These are phyloP conservation scores for Penicillium atrosanguineum DNA, from an alignment of 495 filamentous ascomycete species.

Conservation along the genomic window DNA sequence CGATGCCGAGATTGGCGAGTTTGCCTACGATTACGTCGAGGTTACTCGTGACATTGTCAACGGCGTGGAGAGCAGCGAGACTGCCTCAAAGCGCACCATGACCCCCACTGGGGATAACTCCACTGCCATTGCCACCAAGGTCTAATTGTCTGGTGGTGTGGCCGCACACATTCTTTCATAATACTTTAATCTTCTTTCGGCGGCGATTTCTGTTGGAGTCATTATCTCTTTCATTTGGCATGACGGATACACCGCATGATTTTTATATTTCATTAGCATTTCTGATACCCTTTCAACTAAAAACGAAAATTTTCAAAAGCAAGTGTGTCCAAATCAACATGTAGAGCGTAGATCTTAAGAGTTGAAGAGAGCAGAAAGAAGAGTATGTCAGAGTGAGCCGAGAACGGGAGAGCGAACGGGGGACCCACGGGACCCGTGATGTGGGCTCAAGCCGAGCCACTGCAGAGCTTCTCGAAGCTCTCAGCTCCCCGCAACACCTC, in stretches of 20 bases:
- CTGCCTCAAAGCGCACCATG: constrained; percentile 33
- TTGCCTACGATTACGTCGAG: constrained; percentile 98
- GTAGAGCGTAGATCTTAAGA: neutral
- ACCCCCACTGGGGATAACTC: constrained; percentile 24
- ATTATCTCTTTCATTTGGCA: constrained; percentile 2
- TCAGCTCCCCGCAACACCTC: neutral
- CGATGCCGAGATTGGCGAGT: constrained; percentile 95
- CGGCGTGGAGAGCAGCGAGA: constrained; percentile 45
- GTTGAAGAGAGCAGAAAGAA: neutral
- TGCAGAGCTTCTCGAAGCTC: neutral
- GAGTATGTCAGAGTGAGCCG: neutral
- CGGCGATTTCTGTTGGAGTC: neutral
- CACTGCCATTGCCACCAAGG: constrained; percentile 30
- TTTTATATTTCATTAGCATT: constrained; percentile 3
- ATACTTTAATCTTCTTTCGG: constrained; percentile 15
- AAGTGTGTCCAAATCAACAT: neutral
- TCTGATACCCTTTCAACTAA: constrained; percentile 15
- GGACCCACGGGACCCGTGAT: neutral
- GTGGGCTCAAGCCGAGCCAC: neutral
- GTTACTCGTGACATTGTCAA: constrained; percentile 79
- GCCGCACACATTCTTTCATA: constrained; percentile 4
- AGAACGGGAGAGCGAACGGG: neutral
- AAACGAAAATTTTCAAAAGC: neutral
- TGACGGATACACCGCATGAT: neutral
- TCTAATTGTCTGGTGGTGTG: constrained; percentile 14